Conservation (phyloP, 805 yeast genomes). For the Lachancea kluyveri region DNA sequence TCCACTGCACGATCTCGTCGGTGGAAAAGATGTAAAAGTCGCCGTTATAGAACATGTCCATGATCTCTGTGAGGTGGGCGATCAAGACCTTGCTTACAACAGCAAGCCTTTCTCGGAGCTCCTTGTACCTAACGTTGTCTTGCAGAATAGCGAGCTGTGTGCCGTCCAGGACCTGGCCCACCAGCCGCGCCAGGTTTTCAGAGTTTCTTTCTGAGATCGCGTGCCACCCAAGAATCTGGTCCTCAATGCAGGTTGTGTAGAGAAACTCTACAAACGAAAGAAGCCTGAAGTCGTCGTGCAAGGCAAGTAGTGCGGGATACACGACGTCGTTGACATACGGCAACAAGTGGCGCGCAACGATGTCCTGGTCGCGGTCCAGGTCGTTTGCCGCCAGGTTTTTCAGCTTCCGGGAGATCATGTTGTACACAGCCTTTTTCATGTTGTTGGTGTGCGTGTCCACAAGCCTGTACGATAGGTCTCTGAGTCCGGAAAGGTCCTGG, state of each 20-base stretch:
- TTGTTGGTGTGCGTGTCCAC: constrained; percentile 15
- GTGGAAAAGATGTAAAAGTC: constrained; percentile 36
- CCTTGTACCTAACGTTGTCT: constrained; percentile 17
- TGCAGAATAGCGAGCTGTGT: constrained; percentile 19
- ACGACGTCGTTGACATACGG: constrained; percentile 17
- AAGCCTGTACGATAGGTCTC: constrained; percentile 19
- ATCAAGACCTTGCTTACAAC: constrained; percentile 25
- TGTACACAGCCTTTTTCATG: constrained; percentile 13
- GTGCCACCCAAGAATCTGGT: constrained; percentile 23
- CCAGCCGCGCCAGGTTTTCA: constrained; percentile 24
- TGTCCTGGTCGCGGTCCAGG: constrained; percentile 18
- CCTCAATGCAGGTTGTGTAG: constrained; percentile 18
- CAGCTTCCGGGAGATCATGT: constrained; percentile 15
- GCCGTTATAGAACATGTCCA: constrained; percentile 36
- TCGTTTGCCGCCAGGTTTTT: constrained; percentile 19
- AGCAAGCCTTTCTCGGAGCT: constrained; percentile 23
- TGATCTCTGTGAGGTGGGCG: constrained; percentile 36
- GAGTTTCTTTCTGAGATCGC: constrained; percentile 30
- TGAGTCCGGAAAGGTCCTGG: constrained; percentile 12
- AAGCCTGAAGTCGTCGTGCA: constrained; percentile 9
- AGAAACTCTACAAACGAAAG: constrained; percentile 18
- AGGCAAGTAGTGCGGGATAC: constrained; percentile 14
- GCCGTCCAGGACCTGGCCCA: constrained; percentile 21
- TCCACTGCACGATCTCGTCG: constrained; percentile 32
- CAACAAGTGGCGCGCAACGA: constrained; percentile 15